A percentile compares a stretch with the other conserved stretches of the same genome.
Evolutionary conservation across 2,329 filamentous ascomycete species (phyloP).

Genomic region (Fusarium albosuccineum): DNA sequence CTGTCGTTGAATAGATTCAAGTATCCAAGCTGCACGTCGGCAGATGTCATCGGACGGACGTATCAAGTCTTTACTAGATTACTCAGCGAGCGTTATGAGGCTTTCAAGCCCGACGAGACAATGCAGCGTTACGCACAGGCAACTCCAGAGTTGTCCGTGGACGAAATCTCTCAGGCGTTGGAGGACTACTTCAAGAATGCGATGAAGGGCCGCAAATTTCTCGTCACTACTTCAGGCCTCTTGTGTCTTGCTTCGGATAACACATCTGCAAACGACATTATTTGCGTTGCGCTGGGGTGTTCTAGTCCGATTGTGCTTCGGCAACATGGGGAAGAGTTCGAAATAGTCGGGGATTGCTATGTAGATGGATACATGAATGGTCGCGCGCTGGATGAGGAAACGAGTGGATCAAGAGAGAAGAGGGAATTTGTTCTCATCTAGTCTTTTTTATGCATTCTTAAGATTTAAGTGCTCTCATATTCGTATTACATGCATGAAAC

Average conservation of each 20-base stretch:
- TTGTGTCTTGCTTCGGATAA: background rate
- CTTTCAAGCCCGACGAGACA: background rate
- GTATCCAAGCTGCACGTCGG: background rate
- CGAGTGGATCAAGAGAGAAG: no score
- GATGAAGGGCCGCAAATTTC: background rate
- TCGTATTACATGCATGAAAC: no score
- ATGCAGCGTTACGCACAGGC: background rate
- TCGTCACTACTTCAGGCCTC: background rate
- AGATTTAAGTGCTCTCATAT: no score
- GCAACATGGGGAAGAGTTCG: no score
- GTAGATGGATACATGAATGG: no score
- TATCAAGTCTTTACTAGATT: background rate
- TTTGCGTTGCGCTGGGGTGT: no score
- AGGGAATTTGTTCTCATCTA: no score
- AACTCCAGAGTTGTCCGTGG: background rate
- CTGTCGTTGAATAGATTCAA: background rate
- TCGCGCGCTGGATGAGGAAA: no score
- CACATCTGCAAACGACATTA: no score
- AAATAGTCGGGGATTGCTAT: no score
- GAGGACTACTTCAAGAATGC: background rate
- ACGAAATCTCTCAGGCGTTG: background rate
- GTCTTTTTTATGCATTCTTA: no score
- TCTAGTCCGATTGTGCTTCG: no score
- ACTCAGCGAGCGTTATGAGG: background rate
- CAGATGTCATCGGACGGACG: background rate